A percentile compares a stretch with the other conserved stretches of the same genome.
phyloP scores from a whole-genome alignment of 164 flowering plant genomes.

The Macadamia tetraphylla region DNA sequence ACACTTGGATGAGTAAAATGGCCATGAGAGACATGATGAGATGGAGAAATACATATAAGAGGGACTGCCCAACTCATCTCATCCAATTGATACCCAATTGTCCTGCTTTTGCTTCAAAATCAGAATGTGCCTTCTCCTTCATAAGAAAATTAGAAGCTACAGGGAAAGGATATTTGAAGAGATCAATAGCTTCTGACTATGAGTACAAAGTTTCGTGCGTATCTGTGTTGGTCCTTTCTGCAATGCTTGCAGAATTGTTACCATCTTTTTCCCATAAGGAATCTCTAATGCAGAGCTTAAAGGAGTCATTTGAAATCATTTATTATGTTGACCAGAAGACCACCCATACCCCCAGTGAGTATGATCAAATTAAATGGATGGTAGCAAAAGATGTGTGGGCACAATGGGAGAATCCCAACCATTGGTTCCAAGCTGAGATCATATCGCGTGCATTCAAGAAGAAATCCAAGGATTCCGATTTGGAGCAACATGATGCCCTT shows the following conservation, averaged over 20 bases:
- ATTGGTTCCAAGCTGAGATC: not conserved
- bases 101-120: not conserved
- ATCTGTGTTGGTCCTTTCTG: not conserved
- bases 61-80: too few species aligned
- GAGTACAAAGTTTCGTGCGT: conserved; percentile 4
- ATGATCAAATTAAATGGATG: not conserved
- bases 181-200: too few species aligned
- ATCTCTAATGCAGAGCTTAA: not conserved
- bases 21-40: too few species aligned
- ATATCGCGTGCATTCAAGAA: too few species aligned
- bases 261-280: not conserved
- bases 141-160: too few species aligned
- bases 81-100: too few species aligned
- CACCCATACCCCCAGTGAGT: not conserved
- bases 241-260: not conserved
- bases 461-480: too few species aligned
- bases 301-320: conserved; percentile 6
- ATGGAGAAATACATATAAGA: too few species aligned
- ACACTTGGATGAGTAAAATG: too few species aligned
- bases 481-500: too few species aligned
- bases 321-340: conserved; percentile 4
- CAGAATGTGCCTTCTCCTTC: too few species aligned
- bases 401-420: not conserved
- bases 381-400: not conserved
- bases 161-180: too few species aligned